A percentile compares a stretch with the other conserved stretches of the same genome.
Evolutionary conservation across 2,329 filamentous ascomycete species (phyloP).

Genomic region (Rugonectria rugulosa): DNA sequence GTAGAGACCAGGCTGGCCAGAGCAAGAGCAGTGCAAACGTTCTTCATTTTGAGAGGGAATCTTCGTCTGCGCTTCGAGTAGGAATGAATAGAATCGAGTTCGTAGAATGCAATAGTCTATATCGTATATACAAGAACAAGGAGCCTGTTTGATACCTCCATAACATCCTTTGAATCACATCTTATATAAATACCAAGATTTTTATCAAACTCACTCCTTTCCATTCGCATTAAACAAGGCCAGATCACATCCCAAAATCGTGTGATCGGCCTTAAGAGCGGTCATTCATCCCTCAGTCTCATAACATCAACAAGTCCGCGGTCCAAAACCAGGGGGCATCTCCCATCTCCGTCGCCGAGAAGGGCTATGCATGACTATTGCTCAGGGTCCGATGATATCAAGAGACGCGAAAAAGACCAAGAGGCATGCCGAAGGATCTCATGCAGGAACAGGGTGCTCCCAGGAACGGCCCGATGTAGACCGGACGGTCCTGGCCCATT

Average conservation of each 20-base stretch:
- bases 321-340: not conserved
- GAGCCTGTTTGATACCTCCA: not conserved
- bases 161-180: not conserved
- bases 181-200: not conserved
- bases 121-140: not conserved
- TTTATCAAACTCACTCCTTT: not conserved
- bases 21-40: not conserved
- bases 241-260: not conserved
- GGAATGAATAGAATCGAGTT: not conserved
- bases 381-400: not conserved
- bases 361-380: not conserved
- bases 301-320: not conserved
- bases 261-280: constrained; percentile 6
- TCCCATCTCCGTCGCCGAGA: not conserved
- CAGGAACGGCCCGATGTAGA: constrained; percentile 6
- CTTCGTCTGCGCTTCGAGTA: no score
- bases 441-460: constrained; percentile 6
- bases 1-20: not conserved
- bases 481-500: not conserved
- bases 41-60: constrained; percentile 1
- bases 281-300: constrained; percentile 5
- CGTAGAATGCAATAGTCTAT: not conserved
- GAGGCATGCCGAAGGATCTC: constrained; percentile 6
- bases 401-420: not conserved
- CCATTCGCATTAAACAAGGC: not conserved